Evolutionary conservation across 257 asterid species (phyloP).

Genomic region (Misopates orontium): DNA sequence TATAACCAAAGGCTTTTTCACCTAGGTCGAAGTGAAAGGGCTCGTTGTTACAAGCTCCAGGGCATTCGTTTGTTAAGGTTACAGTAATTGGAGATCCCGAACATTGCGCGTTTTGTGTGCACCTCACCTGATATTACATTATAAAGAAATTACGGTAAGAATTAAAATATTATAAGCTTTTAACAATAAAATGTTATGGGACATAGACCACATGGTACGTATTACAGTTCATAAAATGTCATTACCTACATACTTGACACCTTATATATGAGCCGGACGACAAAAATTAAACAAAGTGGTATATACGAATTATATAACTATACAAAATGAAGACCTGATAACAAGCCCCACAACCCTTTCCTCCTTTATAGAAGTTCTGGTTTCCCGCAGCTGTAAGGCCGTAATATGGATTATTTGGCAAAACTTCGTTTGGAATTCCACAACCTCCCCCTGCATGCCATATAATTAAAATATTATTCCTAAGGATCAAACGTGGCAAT

Average conservation of each 20-base stretch:
- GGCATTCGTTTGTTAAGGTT: conserved; percentile 33
- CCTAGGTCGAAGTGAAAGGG: conserved; percentile 31
- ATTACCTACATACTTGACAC: background rate
- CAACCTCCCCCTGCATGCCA: conserved; percentile 9
- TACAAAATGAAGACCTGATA: background rate
- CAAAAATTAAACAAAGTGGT: no score
- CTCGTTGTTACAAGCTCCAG: conserved; percentile 26
- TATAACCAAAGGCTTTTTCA: conserved; percentile 22
- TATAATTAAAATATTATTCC: background rate
- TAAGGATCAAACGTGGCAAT: no score
- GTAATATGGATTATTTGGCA: background rate
- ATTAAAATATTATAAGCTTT: no score
- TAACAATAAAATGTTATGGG: no score
- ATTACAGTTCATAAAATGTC: background rate
- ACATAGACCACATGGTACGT: background rate
- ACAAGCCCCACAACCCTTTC: conserved; percentile 13
- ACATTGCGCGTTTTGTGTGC: conserved; percentile 20
- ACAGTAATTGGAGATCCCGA: conserved; percentile 21
- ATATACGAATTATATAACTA: no score
- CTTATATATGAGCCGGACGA: background rate
- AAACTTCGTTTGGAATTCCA: background rate
- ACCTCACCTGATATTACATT: conserved; percentile 22
- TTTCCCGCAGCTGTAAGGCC: conserved; percentile 11
- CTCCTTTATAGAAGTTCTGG: background rate
- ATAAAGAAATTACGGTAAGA: no score